Percentiles rank a stretch among this genome's conserved stretches.
Conservation (phyloP, 352 stramenopile species). For the Phytophthora fragariae region DNA sequence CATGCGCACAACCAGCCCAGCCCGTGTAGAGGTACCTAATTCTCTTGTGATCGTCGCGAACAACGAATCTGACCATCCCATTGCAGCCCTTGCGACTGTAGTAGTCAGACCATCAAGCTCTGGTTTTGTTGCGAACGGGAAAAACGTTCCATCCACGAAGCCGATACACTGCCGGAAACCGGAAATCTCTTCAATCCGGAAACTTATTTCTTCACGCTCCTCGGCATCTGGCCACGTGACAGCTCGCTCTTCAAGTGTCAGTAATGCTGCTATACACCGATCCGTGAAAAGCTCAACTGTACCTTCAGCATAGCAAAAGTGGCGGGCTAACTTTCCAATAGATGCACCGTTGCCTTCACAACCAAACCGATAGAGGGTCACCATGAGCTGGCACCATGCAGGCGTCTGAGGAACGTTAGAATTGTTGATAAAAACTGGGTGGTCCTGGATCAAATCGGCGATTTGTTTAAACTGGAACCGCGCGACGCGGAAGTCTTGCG, state of each 20-base stretch:
- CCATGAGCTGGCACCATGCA: slow-evolving; percentile 13
- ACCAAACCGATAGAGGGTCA: slow-evolving; percentile 9
- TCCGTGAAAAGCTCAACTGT: slow-evolving; percentile 11
- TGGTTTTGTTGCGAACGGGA: slow-evolving; percentile 29
- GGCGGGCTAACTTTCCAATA: slow-evolving; percentile 5
- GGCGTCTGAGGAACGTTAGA: slow-evolving; percentile 8
- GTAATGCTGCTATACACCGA: slow-evolving; percentile 7
- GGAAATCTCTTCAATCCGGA: not conserved
- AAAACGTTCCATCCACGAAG: slow-evolving; percentile 26
- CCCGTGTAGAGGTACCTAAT: slow-evolving; percentile 11
- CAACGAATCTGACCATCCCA: not conserved
- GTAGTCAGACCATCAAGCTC: slow-evolving; percentile 25
- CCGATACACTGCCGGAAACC: slow-evolving; percentile 27
- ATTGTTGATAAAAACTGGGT: slow-evolving; percentile 6
- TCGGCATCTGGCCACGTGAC: slow-evolving; percentile 2
- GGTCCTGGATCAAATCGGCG: slow-evolving; percentile 8
- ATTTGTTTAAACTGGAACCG: slow-evolving; percentile 9
- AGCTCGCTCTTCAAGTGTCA: slow-evolving; percentile 1
- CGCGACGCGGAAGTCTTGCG: slow-evolving; percentile 11
- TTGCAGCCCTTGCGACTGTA: slow-evolving; percentile 30
- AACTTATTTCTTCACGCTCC: not conserved
- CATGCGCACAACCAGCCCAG: not conserved
- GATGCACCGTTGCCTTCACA: slow-evolving; percentile 14
- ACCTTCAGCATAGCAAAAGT: slow-evolving; percentile 13
- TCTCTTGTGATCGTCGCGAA: slow-evolving; percentile 5